A percentile compares a stretch with the other conserved stretches of the same genome.
These are phyloP conservation scores for Meripilus lineatus DNA, from an alignment of 1,284 basidiomycete species.

Conservation along the genomic window DNA sequence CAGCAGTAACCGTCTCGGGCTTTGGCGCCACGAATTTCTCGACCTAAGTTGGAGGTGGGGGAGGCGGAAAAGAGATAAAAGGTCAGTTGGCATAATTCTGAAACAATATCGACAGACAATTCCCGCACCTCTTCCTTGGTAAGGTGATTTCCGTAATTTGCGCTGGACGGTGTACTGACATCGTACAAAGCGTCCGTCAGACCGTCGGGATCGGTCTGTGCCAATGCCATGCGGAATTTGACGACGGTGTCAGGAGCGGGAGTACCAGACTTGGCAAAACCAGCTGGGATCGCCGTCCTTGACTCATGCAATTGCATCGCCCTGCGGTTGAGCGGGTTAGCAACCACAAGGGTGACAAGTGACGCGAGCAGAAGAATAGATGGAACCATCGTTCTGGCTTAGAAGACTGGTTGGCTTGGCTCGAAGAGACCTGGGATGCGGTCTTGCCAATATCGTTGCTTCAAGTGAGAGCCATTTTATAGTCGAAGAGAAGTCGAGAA, in stretches of 20 bases:
- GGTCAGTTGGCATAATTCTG: not conserved
- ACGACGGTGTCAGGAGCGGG: conserved; percentile 23
- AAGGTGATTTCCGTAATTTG: conserved; percentile 29
- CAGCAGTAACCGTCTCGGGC: conserved; percentile 29
- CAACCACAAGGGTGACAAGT: conserved; percentile 22
- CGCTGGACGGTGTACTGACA: conserved; percentile 30
- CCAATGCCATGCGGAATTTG: conserved; percentile 30
- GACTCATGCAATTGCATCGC: conserved; percentile 27
- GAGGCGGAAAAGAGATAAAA: not conserved
- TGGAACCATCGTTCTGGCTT: conserved; percentile 19
- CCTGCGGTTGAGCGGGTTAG: conserved; percentile 21
- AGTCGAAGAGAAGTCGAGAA: not conserved
- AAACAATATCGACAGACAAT: not conserved
- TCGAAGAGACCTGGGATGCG: conserved; percentile 11
- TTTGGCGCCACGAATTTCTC: conserved; percentile 34
- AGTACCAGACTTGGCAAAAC: conserved; percentile 25
- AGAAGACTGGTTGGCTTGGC: conserved; percentile 5
- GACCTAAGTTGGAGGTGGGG: conserved; percentile 23
- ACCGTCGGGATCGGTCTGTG: conserved; percentile 29
- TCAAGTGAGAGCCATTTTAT: conserved; percentile 7
- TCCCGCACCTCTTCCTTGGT: conserved; percentile 30
- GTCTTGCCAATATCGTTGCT: conserved; percentile 1
- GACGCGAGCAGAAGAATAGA: conserved; percentile 8
- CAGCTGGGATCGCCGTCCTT: conserved; percentile 21
- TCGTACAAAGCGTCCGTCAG: conserved; percentile 31